Base-by-base conservation (phyloP, 495 filamentous ascomycete genomes). In the Aspergillus diversus region DNA sequence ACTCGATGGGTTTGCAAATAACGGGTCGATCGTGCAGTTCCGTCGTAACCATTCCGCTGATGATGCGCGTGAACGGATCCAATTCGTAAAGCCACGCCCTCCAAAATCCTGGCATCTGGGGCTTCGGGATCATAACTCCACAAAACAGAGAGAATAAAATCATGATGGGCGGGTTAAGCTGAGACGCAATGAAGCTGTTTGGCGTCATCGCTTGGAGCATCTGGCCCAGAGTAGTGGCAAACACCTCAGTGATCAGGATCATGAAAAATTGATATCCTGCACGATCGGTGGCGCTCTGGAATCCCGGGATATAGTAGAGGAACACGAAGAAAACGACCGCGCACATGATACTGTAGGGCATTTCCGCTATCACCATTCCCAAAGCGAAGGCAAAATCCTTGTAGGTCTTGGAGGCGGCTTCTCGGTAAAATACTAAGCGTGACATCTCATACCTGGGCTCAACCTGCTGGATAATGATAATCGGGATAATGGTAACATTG, bases 331-430 rank as follows among this genome's bases (percentile, higher is more conserved):
- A 94, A 61, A 72, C 74, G 16, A 91, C 83, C 7, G 89, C 87
- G 71, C 90, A 93, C 42, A 93, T 73, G 33, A 93, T 75, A 55
- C 81, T 85, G 75, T 93, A 94, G 0, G 91, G 91, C 63, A 94
- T 75, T 66, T 94, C 91, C 21, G 90, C 90, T 17, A 90, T 59
- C 39, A 93, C 81, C 81, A 91, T 88, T 42, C 86, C 84, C 9
- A 87, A 63, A 0, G 88, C 82, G 67, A 94, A 93, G 4, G 89
- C 88, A 55, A 91, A 86, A 51, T 85, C 82, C 59, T 81, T 85
- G 78, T 93, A 94, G 69, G 90, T 91, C 72, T 93, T 93, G 51
- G 86, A 86, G 11, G 88, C 85, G 54, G 87, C 83, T 67, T 94
- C 91, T 54, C 91, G 90, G 79, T 91, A 91, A 77, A 89, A 91